phyloP scores from a whole-genome alignment of 306 rosid species.

The Hippophae rhamnoides region DNA sequence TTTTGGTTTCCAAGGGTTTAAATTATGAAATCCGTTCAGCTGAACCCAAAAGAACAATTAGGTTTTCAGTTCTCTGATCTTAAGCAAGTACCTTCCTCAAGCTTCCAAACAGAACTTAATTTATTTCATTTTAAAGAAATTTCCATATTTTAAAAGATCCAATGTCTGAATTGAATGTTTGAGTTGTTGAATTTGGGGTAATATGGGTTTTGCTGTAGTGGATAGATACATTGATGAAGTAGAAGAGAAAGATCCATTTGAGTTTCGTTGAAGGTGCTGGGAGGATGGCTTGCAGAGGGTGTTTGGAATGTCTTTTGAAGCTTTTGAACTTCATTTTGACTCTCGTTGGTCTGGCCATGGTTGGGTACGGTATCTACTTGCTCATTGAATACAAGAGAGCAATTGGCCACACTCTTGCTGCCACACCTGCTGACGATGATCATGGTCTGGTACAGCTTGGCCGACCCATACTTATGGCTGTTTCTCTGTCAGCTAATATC shows the following conservation, averaged over 20 bases:
- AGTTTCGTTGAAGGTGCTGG: conserved; percentile 26
- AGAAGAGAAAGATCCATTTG: conserved; percentile 16
- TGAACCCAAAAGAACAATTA: too few relatives aligned
- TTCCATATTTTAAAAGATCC: too few relatives aligned
- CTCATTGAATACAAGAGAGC: conserved; percentile 44
- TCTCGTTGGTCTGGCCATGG: conserved; percentile 70
- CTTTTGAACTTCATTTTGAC: conserved; percentile 71
- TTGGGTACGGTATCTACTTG: conserved; percentile 90
- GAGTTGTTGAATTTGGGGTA: conserved; percentile 18
- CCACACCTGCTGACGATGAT: conserved; percentile 31
- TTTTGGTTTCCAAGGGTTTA: too few relatives aligned
- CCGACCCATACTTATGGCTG: conserved; percentile 69
- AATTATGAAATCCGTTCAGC: too few relatives aligned
- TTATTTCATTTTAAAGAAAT: too few relatives aligned
- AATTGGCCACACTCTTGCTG: conserved; percentile 14
- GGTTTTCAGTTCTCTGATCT: too few relatives aligned
- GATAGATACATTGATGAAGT: conserved; percentile 17
- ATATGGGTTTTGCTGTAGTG: conserved; percentile 26
- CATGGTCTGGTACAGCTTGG: conserved; percentile 49
- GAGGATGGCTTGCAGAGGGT: conserved; percentile 89
- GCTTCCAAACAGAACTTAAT: too few relatives aligned
- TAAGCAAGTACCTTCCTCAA: too few relatives aligned
- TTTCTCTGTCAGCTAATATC: conserved; percentile 40
- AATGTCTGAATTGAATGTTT: conserved; percentile 3
- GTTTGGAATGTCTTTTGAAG: conserved; percentile 80